Conservation (phyloP, 2,329 filamentous ascomycete genomes). For the Aurifilum marmelostoma region DNA sequence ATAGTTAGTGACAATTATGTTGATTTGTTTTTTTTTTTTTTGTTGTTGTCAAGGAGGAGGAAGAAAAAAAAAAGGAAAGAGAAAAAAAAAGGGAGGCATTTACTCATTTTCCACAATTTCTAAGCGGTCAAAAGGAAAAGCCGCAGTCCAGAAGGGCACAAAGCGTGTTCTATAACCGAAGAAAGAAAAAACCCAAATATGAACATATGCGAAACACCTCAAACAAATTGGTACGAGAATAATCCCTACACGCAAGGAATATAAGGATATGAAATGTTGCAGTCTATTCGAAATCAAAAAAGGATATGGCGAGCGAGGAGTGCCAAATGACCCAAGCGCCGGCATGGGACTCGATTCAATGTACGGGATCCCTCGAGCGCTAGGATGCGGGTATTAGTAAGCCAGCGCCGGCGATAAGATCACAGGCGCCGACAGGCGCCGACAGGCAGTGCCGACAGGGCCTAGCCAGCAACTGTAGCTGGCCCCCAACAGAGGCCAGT, state of each 20-base stretch:
- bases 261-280: background rate
- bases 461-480: background rate
- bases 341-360: background rate
- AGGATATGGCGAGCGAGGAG: background rate
- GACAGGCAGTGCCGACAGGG: background rate
- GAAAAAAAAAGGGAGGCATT: slow-evolving; percentile 6
- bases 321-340: slow-evolving; percentile 9
- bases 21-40: background rate
- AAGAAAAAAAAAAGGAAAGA: background rate
- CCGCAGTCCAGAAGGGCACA: background rate
- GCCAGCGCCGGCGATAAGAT: background rate
- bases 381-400: background rate
- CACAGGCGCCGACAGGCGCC: too few relatives aligned
- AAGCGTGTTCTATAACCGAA: background rate
- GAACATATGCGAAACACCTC: too few relatives aligned
- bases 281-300: background rate
- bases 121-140: background rate
- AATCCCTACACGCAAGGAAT: background rate
- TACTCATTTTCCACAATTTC: slow-evolving; percentile 23
- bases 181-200: too few relatives aligned
- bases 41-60: too few relatives aligned
- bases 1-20: background rate
- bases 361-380: background rate
- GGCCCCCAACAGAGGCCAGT: background rate
- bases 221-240: too few relatives aligned